phyloP scores from a whole-genome alignment of 169 alveolate genomes.

The Plasmodium cynomolgi region DNA sequence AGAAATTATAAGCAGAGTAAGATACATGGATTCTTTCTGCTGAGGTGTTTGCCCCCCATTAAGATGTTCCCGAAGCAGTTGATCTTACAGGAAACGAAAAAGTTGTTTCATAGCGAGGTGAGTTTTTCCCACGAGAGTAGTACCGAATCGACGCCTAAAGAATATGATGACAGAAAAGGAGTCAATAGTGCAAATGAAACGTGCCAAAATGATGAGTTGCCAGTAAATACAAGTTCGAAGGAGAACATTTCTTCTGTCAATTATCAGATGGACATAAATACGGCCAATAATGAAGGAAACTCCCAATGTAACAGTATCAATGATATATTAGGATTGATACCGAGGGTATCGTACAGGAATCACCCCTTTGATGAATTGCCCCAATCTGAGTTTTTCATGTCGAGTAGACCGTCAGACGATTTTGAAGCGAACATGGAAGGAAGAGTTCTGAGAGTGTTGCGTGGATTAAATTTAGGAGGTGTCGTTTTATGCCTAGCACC shows the following conservation, averaged over 20 bases:
- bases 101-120: slow-evolving; percentile 19
- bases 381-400: slow-evolving; percentile 84
- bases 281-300: slow-evolving; percentile 60
- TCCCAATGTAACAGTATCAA: slow-evolving; percentile 61
- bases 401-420: slow-evolving; percentile 83
- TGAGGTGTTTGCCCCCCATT: slow-evolving; percentile 67
- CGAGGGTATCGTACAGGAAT: slow-evolving; percentile 64
- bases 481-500: slow-evolving; percentile 92
- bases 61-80: slow-evolving; percentile 64
- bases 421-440: slow-evolving; percentile 87
- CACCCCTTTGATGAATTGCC: slow-evolving; percentile 83
- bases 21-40: slow-evolving; percentile 50
- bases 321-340: slow-evolving; percentile 49
- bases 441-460: slow-evolving; percentile 80
- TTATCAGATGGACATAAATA: slow-evolving; percentile 58
- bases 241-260: slow-evolving; percentile 11
- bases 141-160: neutral
- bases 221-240: slow-evolving; percentile 9
- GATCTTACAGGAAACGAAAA: slow-evolving; percentile 39
- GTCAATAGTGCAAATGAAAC: neutral
- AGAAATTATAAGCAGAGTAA: slow-evolving; percentile 48
- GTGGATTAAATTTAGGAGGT: slow-evolving; percentile 90
- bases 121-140: neutral
- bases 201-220: slow-evolving; percentile 19
- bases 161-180: slow-evolving; percentile 1